Evolutionary conservation across 129 eudicot species (phyloP), one percentile per base, ranked within the genome.

Genomic region (Helianthus tuberosus): DNA sequence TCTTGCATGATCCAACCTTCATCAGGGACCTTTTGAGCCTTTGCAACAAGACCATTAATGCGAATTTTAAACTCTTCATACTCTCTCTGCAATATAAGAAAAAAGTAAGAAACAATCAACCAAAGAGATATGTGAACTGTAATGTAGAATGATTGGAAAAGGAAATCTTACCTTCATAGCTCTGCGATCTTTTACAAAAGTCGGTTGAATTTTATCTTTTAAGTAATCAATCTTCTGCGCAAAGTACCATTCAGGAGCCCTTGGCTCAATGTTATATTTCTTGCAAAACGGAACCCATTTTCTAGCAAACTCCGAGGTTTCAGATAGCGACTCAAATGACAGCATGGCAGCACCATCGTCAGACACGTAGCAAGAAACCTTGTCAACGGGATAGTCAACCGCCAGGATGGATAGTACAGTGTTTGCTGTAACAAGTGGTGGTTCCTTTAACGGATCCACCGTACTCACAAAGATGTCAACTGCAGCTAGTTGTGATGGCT

Each of bases 1-100:
- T 94, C 98, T 81, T 94, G 98, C 98, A 94, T 94, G 66, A 88
- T 81, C 98, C 98, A 94, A 36, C 98, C 98, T 81, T 90, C 98
- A 78, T 94, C 98, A 6, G 98, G 98, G 53, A 94, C 89, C 72
- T 94, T 94, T 65, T 10, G 79, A 43, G 98, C 98, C 79, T 94
- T 94, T 48, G 97, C 91, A 81, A 94, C 98, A 64, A 90, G 97
- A 29, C 85, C 97, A 90, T 94, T 94, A 20, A 94, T 50, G 71
- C 97, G 97, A 65, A 94, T 86, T 76, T 94, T 94, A 72, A 94
- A 94, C 82, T 94, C 98, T 84, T 94, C 98, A 77, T 94, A 94
- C 64, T 94, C 98, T 80, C 98, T 83, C 97, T 89, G 95, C 79
- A 74, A 64, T 27, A 47, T 6, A 74, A 50, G 36, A 11, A 0